A percentile compares a stretch with the other conserved stretches of the same genome.
Evolutionary conservation across 78 protist genomes (phyloP).

Genomic region (Dictyostelium discoideum): DNA sequence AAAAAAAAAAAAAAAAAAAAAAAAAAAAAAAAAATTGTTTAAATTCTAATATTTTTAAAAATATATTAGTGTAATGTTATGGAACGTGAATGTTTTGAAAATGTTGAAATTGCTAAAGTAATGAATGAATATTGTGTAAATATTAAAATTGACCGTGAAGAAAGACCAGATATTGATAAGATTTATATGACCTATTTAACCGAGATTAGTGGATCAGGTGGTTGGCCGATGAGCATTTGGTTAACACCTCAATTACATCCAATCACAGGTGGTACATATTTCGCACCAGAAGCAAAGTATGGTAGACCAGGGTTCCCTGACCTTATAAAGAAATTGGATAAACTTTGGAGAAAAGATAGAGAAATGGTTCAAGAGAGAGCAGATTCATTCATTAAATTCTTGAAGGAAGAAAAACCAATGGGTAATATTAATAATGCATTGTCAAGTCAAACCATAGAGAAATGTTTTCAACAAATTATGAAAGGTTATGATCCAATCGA

Average conservation of each 20-base stretch:
- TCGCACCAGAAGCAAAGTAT: constrained; percentile 68
- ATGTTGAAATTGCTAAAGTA: constrained; percentile 72
- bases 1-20: too few species aligned
- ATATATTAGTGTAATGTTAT: constrained; percentile 86
- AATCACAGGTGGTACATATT: constrained; percentile 89
- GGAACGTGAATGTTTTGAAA: constrained; percentile 88
- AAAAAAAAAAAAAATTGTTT: too few species aligned
- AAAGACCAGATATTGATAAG: constrained; percentile 91
- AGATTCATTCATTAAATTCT: constrained; percentile 23
- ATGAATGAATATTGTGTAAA: constrained; percentile 91
- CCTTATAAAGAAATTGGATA: constrained; percentile 1
- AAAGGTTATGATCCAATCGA: constrained; percentile 55
- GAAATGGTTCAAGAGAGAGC: constrained; percentile 42
- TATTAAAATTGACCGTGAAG: constrained; percentile 93
- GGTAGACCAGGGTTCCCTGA: constrained; percentile 77
- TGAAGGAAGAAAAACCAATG: constrained; percentile 49
- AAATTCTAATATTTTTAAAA: too few species aligned
- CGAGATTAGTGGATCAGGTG: constrained; percentile 87
- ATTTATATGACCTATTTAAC: constrained; percentile 89
- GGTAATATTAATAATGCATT: constrained; percentile 25
- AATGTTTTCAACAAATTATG: background rate
- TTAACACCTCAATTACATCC: constrained; percentile 88
- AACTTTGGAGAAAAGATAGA: constrained; percentile 67
- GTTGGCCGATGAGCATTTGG: constrained; percentile 93
- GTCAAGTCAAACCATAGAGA: background rate